Evolutionary conservation across 176 grass and related monocot genomes (phyloP), one percentile per base, ranked within the genome.

Genomic region (Elymus sibiricus): DNA sequence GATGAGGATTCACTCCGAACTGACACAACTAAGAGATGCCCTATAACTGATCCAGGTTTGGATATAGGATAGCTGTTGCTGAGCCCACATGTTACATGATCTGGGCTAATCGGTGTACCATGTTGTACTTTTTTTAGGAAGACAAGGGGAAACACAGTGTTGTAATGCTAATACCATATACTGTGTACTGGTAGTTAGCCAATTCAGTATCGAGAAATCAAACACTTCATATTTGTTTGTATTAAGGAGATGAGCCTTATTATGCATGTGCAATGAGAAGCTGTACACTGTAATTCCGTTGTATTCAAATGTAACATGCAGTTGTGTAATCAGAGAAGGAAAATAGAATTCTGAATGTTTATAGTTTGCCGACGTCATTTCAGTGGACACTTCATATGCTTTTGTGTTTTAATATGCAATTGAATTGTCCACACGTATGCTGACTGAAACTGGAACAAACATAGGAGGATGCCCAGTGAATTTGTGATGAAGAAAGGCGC

Each of bases 121-220:
- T 79, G 15, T 61, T 78, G 49, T 71, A 47, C 3, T 76, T 51
- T 16, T 73, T 85, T 51, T 84, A 79, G 28, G 16, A n/a, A 32
- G 6, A 35, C 2, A 32, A 76, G 10, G 9, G 21, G 43, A 21
- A 25, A 74, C 42, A 12, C 42, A 12, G 42, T 3, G 58, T 37
- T 80, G 34, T 6, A 26, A 49, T 74, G 44, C 34, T 4, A 29
- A 24, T 24, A 11, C 70, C 26, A 9, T 40, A 27, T 56, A 55
- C 8, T 55, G 1, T 21, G 29, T 19, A 27, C 71, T 28, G 42
- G 40, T 28, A 47, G 40, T 74, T 28, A 1, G 46, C 16, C 9
- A 22, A 32, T 32, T 73, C 11, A 25, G 3, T 26, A 2, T 15
- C n/a, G 39, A 73, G 70, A 44, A 43, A 24, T 73, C 38, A 12